These are phyloP conservation scores for Colletotrichum musicola DNA, from an alignment of 2,329 filamentous ascomycete species.

Conservation along the genomic window DNA sequence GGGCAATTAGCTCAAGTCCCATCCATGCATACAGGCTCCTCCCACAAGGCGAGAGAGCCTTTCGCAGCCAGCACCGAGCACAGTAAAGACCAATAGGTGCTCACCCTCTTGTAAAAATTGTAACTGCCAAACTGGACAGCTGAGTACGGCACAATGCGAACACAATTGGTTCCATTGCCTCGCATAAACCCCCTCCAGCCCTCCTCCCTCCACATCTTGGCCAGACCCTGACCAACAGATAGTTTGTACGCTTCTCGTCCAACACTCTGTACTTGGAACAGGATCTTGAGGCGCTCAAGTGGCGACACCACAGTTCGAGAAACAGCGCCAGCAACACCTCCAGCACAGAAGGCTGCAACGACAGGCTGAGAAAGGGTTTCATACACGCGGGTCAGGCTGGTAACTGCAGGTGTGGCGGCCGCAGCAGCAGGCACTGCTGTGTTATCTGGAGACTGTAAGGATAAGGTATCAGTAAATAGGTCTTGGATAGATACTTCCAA, in stretches of 20 bases:
- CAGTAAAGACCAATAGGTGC: constrained; percentile 8
- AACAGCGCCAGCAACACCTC: constrained; percentile 95
- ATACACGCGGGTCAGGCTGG: constrained; percentile 49
- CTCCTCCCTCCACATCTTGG: constrained; percentile 97
- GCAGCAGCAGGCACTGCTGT: constrained; percentile 25
- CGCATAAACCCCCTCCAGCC: constrained; percentile 98
- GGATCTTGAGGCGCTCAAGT: constrained; percentile 93
- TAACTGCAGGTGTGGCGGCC: not conserved
- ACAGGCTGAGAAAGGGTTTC: constrained; percentile 82
- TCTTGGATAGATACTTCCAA: not conserved
- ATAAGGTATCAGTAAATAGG: not conserved
- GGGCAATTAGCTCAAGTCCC: constrained; percentile 23
- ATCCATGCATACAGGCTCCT: not conserved
- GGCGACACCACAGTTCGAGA: constrained; percentile 97
- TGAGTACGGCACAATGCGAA: constrained; percentile 97
- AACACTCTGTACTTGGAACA: constrained; percentile 95
- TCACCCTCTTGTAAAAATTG: constrained; percentile 93
- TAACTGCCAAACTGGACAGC: constrained; percentile 99
- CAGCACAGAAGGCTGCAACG: constrained; percentile 91
- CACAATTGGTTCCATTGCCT: constrained; percentile 97
- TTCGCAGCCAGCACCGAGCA: not conserved
- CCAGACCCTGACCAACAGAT: constrained; percentile 87
- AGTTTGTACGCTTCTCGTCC: constrained; percentile 94
- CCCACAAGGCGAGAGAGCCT: not conserved
- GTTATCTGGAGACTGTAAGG: constrained; percentile 18